These are phyloP conservation scores for Brassica hybrid DNA, from an alignment of 441 rosid species.

Conservation along the genomic window DNA sequence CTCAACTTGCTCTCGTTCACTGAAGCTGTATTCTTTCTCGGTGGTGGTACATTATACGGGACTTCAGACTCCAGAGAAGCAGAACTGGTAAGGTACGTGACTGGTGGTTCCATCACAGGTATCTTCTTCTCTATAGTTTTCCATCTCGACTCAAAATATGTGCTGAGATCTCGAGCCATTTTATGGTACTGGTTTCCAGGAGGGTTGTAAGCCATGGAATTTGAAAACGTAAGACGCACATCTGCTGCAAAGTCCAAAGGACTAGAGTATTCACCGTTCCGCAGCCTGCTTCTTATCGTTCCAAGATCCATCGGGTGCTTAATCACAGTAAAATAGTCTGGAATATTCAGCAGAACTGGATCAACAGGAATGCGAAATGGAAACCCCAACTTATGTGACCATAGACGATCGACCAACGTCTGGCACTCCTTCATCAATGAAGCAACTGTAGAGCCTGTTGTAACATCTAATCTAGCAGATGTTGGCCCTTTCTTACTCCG, in stretches of 20 bases:
- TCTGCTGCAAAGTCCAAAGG: slow-evolving; percentile 76
- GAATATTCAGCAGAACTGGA: slow-evolving; percentile 77
- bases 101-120: slow-evolving; percentile 42
- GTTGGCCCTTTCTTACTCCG: slow-evolving; percentile 47
- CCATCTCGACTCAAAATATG: slow-evolving; percentile 81
- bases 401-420: slow-evolving; percentile 58
- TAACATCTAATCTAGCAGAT: slow-evolving; percentile 42
- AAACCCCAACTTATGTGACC: slow-evolving; percentile 71
- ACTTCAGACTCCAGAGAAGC: slow-evolving; percentile 48
- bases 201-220: slow-evolving; percentile 86
- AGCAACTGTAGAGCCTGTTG: slow-evolving; percentile 41
- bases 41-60: slow-evolving; percentile 40
- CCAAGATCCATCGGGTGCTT: slow-evolving; percentile 96
- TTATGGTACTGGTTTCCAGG: slow-evolving; percentile 74
- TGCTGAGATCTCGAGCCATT: slow-evolving; percentile 72
- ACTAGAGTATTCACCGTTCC: slow-evolving; percentile 63
- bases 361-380: slow-evolving; percentile 82
- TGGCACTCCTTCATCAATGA: slow-evolving; percentile 76
- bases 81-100: slow-evolving; percentile 42
- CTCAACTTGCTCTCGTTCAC: slow-evolving; percentile 44
- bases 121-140: slow-evolving; percentile 81
- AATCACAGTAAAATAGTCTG: slow-evolving; percentile 80
- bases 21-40: slow-evolving; percentile 51
- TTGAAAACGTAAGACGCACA: slow-evolving; percentile 81
- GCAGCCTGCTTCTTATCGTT: slow-evolving; percentile 66